Base-by-base conservation (phyloP, 2,329 filamentous ascomycete species). In the Diaporthe amygdali region DNA sequence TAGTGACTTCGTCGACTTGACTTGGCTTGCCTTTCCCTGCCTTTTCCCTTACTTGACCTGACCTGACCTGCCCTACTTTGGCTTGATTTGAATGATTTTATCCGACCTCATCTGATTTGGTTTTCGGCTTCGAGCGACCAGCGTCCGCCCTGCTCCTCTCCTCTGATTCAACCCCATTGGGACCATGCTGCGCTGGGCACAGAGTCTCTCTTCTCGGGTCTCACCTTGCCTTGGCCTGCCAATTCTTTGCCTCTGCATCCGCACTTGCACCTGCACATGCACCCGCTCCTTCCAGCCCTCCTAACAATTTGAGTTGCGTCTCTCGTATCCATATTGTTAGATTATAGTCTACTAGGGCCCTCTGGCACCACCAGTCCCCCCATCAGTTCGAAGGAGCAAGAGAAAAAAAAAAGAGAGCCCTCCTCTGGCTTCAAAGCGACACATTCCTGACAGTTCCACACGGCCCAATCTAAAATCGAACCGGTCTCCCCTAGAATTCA, bases 381-480 rank as follows among this genome's bases (percentile, higher is more conserved):
- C 30, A n/a, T n/a, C 44, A 64, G 59, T 44, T 49, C 59, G 44
- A 34, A 30, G 44, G 30, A 64, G 25, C 39, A 25, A 9, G 25
- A 37, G 6, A 68, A 68, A 66, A 68, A 68, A 56, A 37, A 10
- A 68, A 68, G 52, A 68, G 56, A 56, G 52, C 41, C 55, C 46
- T 68, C 47, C 52, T 49, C 44, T 25, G 59, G 59, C 59, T 20
- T 59, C 30, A 32, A 37, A 41, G 47, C 66, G 52, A 59, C 37
- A 59, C 52, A 49, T 59, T 68, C 52, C 41, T 49, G 52, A 41
- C 66, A 41, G 46, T 49, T 37, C 66, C 44, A 55, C 52, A 37
- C 47, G 44, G 41, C 41, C 32, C 66, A 37, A 59, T 52, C 44
- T 17, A 68, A 59, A 68, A 30, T 32, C 66, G 44, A 59, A n/a